Evolutionary conservation across 768 basidiomycete species (phyloP), one percentile per base, ranked within the genome.

Genomic region (Amylocystis lapponica): DNA sequence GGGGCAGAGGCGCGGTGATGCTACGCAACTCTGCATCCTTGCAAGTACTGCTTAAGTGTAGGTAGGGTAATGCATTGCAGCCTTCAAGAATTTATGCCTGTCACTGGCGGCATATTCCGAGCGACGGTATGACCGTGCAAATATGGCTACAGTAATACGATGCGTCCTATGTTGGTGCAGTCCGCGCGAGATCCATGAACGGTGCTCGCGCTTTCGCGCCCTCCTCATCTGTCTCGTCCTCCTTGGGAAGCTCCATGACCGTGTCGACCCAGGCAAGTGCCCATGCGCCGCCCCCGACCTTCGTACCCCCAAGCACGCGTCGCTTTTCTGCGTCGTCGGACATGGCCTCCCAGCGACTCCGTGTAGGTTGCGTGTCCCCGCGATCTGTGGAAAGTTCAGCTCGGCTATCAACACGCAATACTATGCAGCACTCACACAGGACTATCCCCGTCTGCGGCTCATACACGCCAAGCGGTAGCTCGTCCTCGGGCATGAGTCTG

Each of bases 391-490:
- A 20, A n/a, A n/a, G n/a, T n/a, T n/a, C n/a, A n/a, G n/a, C n/a
- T n/a, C n/a, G n/a, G n/a, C n/a, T n/a, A n/a, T n/a, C n/a, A n/a
- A n/a, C n/a, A n/a, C n/a, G n/a, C n/a, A n/a, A n/a, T n/a, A n/a
- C n/a, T n/a, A n/a, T n/a, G n/a, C n/a, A n/a, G n/a, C 46, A 41
- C 48, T 56, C 57, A 90, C 89, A 87, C 54, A 83, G 76, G 5
- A 90, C 74, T 25, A 82, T 59, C 29, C 82, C 81, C 0, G 82
- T 74, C 57, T 95, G 90, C 7, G 89, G 81, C 52, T 95, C 92
- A 54, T 92, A 94, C 17, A 82, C 69, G 1, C 88, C 90, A 31
- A 80, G 52, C 2, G 83, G 81, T 34, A 74, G 66, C 5, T 50
- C 49, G 3, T 61, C 52, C 19, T 48, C 48, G 14, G 60, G 27